These are phyloP conservation scores for Leccinum fibrillosum DNA, from an alignment of 768 basidiomycete species.

Conservation along the genomic window DNA sequence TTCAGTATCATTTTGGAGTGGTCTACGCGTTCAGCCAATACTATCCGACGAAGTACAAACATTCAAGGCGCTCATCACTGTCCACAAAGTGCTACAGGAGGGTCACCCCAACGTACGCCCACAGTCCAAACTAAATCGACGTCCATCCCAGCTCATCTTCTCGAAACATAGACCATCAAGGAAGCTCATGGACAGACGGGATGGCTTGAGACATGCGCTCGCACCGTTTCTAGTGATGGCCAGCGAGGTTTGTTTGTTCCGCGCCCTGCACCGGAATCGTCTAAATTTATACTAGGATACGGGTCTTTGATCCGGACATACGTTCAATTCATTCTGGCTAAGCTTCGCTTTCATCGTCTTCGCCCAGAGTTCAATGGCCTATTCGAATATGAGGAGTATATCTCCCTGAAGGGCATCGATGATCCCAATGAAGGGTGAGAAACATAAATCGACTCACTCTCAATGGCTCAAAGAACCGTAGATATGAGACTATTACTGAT, in stretches of 20 bases:
- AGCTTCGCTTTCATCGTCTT: constrained; percentile 92
- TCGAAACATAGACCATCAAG: constrained; percentile 74
- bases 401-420: constrained; percentile 96
- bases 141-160: constrained; percentile 9
- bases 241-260: constrained; percentile 54
- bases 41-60: constrained; percentile 96
- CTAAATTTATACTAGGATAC: constrained; percentile 58
- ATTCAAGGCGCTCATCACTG: constrained; percentile 96
- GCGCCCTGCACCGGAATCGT: background rate
- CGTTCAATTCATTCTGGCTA: constrained; percentile 92
- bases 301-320: constrained; percentile 95
- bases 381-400: constrained; percentile 99
- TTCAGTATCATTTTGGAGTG: constrained; percentile 97
- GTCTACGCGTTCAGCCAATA: constrained; percentile 94
- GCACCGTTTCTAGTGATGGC: constrained; percentile 80
- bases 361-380: constrained; percentile 98
- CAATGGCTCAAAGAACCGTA: constrained; percentile 38
- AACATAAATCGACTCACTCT: constrained; percentile 1
- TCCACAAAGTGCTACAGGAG: constrained; percentile 97
- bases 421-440: constrained; percentile 96
- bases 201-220: constrained; percentile 96
- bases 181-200: constrained; percentile 93
- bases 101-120: constrained; percentile 83
- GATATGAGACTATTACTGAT: constrained; percentile 97
- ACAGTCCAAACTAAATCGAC: constrained; percentile 1